Conservation (phyloP, 2,329 filamentous ascomycete genomes). For the Lizonia empirigonia region DNA sequence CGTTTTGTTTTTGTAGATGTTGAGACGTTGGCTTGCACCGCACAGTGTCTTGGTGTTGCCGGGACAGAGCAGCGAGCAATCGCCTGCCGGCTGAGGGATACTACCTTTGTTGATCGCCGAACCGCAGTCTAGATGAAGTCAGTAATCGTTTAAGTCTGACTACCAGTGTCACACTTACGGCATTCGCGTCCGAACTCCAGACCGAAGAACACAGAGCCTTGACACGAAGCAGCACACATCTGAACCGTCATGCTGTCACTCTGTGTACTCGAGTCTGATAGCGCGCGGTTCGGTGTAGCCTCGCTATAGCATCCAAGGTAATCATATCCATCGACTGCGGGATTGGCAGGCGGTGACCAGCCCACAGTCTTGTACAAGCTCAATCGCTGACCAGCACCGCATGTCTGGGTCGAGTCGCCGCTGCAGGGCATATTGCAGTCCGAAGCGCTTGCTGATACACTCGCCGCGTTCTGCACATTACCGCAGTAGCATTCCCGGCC, state of each 20-base stretch:
- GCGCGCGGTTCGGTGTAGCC: conserved; percentile 26
- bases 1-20: conserved; percentile 25
- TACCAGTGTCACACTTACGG: conserved; percentile 15
- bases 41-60: conserved; percentile 29
- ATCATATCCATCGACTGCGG: conserved; percentile 27
- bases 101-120: conserved; percentile 21
- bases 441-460: conserved; percentile 12
- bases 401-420: conserved; percentile 24
- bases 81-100: conserved; percentile 11
- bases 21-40: conserved; percentile 29
- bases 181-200: conserved; percentile 35
- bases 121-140: conserved; percentile 25
- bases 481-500: conserved; percentile 31
- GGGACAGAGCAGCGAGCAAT: conserved; percentile 27
- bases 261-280: conserved; percentile 45
- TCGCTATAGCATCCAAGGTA: conserved; percentile 52
- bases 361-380: conserved; percentile 48
- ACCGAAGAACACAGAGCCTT: conserved; percentile 45
- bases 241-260: conserved; percentile 43
- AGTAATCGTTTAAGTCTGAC: not conserved
- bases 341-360: conserved; percentile 34
- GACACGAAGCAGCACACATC: conserved; percentile 42
- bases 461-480: conserved; percentile 20
- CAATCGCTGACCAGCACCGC: conserved; percentile 27
- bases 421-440: conserved; percentile 34